A percentile compares a stretch with the other conserved stretches of the same genome.
Evolutionary conservation across 2,329 filamentous ascomycete genomes (phyloP).

Genomic region (Chrysoporthe austroafricana): DNA sequence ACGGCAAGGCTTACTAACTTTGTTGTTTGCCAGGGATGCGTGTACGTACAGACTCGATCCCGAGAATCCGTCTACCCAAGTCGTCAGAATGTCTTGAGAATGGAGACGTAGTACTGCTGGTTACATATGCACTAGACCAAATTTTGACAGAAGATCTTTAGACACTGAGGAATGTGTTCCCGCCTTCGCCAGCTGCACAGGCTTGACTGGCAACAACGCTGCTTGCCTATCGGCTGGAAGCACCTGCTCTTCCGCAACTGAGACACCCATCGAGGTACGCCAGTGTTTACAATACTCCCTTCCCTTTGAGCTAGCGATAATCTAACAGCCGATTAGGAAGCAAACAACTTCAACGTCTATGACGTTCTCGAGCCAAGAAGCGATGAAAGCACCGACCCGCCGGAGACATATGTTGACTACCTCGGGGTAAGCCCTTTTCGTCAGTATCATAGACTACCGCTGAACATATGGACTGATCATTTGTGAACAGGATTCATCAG

Average conservation of each 20-base stretch:
- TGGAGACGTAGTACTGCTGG: not conserved
- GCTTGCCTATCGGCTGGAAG: slow-evolving; percentile 36
- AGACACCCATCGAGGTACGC: slow-evolving; percentile 30
- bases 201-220: slow-evolving; percentile 36
- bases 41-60: not conserved
- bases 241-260: slow-evolving; percentile 36
- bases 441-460: slow-evolving; percentile 31
- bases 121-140: not conserved
- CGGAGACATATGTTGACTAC: slow-evolving; percentile 47
- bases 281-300: too few relatives aligned
- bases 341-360: slow-evolving; percentile 48
- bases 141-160: not conserved
- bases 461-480: slow-evolving; percentile 47
- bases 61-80: not conserved
- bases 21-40: not conserved
- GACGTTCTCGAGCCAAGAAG: slow-evolving; percentile 43
- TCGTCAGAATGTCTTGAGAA: not conserved
- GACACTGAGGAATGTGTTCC: slow-evolving; percentile 34
- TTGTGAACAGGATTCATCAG: slow-evolving; percentile 37
- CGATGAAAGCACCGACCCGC: slow-evolving; percentile 41
- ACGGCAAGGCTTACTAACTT: slow-evolving; percentile 4
- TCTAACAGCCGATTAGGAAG: not conserved
- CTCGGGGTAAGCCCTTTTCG: slow-evolving; percentile 33
- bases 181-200: slow-evolving; percentile 30
- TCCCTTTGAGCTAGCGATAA: not conserved